Base-by-base conservation (phyloP, 176 grass and related monocot species). In the Musa schizocarpa region DNA sequence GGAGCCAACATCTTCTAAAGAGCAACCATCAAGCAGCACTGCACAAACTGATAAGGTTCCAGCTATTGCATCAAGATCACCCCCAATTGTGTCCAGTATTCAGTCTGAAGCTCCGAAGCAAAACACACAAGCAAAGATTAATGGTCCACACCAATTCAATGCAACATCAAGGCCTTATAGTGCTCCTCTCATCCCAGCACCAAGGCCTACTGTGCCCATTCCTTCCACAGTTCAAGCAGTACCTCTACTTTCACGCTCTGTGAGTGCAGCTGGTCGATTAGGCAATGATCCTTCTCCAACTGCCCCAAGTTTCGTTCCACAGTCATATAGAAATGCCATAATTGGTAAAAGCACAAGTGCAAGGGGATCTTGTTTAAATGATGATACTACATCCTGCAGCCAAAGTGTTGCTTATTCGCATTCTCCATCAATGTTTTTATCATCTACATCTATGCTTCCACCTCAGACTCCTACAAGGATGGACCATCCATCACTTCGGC, bases 251-350 rank as follows among this genome's bases (percentile, higher is more conserved):
- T 91, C 90, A 52, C 88, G 84, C 62, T 98, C 94, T 0, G 80
- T 78, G 69, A 98, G 90, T 80, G 88, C 90, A 75, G 58, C 89
- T 76, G 88, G 84, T 65, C 84, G 78, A 65, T 86, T 91, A 66
- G 87, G 81, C 57, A 93, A 76, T 80, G 92, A 83, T 52, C 85
- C 90, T 21, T 83, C 90, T 50, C 82, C 77, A 1, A 85, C 68
- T 85, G 86, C 84, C 77, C 74, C 90, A 55, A 88, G 82, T 72
- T 91, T 80, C 59, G 80, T 76, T 77, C 95, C 95, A 21, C 81
- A 78, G 54, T 89, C 90, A 67, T 99, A 99, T 77, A 83, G 82
- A 56, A 99, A 85, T 89, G 95, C 90, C n/a, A 99, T 94, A 76
- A 94, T 91, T 72, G 88, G 92, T 52, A 87, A 72, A 80, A 62